These are phyloP conservation scores for Brasilioporus rufonigricans DNA, from an alignment of 768 basidiomycete species.

Conservation along the genomic window DNA sequence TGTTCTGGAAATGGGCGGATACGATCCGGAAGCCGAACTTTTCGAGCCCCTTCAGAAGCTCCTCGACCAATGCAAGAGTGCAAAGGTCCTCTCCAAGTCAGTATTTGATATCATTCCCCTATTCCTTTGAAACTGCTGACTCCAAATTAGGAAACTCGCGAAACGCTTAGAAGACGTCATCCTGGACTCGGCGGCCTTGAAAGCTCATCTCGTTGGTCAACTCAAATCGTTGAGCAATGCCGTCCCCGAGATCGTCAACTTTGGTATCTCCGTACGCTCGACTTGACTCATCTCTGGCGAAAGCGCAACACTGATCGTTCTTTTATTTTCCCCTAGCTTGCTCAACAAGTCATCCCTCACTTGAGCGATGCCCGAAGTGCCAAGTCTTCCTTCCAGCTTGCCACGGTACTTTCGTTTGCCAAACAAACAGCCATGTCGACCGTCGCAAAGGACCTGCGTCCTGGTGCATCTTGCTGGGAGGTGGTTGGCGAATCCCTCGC, in stretches of 20 bases:
- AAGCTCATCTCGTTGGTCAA: conserved; percentile 65
- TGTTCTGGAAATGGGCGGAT: conserved; percentile 67
- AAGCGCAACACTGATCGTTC: neutral
- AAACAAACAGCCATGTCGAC: conserved; percentile 71
- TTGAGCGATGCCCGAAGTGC: conserved; percentile 75
- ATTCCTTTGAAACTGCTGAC: neutral
- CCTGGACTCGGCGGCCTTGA: conserved; percentile 68
- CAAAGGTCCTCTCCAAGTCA: conserved; percentile 78
- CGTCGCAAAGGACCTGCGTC: conserved; percentile 64
- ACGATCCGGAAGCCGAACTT: conserved; percentile 71
- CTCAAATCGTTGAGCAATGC: conserved; percentile 69
- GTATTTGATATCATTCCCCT: conserved; percentile 20
- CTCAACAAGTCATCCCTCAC: conserved; percentile 86
- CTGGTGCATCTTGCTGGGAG: conserved; percentile 73
- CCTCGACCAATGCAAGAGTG: conserved; percentile 76
- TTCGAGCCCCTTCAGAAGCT: conserved; percentile 81
- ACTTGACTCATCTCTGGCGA: neutral
- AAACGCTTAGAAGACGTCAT: conserved; percentile 82
- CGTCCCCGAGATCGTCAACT: conserved; percentile 82
- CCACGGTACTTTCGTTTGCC: conserved; percentile 66
- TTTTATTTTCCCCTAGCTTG: conserved; percentile 54
- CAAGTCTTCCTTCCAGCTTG: conserved; percentile 76
- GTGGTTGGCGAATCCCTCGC: conserved; percentile 67
- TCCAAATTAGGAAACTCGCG: conserved; percentile 74
- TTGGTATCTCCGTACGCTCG: conserved; percentile 77